A percentile compares a stretch with the other conserved stretches of the same genome.
These are phyloP conservation scores for Aureobasidium sp. DNA, from an alignment of 2,329 filamentous ascomycete genomes.

Conservation along the genomic window DNA sequence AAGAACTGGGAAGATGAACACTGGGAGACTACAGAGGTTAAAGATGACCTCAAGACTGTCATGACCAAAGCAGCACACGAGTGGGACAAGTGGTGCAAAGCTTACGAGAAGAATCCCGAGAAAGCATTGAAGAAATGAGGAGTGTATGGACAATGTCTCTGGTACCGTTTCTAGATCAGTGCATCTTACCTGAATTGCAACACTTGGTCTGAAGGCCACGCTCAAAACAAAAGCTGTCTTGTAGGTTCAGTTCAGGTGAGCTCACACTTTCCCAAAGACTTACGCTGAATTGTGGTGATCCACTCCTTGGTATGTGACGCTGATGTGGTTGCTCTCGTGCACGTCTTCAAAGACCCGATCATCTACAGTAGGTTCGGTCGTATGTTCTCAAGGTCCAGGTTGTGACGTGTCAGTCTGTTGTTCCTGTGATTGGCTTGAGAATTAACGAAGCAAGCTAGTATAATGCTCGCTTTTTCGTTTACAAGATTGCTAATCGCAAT, in stretches of 20 bases:
- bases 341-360: no score
- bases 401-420: no score
- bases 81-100: conserved; percentile 36
- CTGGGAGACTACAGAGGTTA: conserved; percentile 37
- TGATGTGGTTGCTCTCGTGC: no score
- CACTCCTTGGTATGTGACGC: neutral
- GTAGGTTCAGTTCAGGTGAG: no score
- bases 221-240: neutral
- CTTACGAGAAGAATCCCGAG: conserved; percentile 33
- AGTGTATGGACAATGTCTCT: neutral
- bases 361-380: neutral
- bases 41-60: conserved; percentile 34
- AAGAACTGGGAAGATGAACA: conserved; percentile 40
- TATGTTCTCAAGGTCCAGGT: neutral
- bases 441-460: neutral
- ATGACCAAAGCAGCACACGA: conserved; percentile 36
- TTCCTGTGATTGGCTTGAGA: no score
- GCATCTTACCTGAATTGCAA: neutral
- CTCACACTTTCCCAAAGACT: neutral
- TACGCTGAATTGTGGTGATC: neutral
- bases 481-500: no score
- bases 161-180: neutral
- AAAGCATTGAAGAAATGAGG: conserved; percentile 34
- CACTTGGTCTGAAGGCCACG: neutral
- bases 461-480: no score